A percentile compares a stretch with the other conserved stretches of the same genome.
Evolutionary conservation across 176 grass and related monocot species (phyloP).

Genomic region (Aegilops bicornis): DNA sequence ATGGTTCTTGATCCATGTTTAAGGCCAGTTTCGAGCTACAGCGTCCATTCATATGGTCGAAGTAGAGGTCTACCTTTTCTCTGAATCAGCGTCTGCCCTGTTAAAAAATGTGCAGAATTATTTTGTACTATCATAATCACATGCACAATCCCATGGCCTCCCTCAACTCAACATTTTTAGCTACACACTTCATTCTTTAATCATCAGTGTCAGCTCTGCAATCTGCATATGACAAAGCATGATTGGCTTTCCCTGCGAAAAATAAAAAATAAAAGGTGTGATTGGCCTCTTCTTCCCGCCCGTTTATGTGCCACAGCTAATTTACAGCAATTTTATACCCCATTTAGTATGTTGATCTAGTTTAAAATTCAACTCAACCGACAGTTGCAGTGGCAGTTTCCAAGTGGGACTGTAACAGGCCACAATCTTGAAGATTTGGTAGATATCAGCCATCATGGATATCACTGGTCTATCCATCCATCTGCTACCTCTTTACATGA

Average conservation of each 20-base stretch:
- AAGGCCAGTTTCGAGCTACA: conserved; percentile 11
- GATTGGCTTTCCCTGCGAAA: not conserved
- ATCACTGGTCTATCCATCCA: not conserved
- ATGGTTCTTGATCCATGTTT: conserved; percentile 5
- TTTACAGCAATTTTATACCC: not conserved
- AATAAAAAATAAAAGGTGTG: not conserved
- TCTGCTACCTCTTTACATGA: not conserved
- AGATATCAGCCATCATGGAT: not conserved
- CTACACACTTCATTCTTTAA: not conserved
- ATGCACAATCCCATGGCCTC: not conserved
- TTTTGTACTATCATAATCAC: conserved; percentile 17
- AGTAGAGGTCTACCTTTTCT: not conserved
- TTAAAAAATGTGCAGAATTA: not conserved
- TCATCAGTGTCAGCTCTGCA: not conserved
- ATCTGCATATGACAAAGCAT: not conserved
- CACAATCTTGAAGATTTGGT: not conserved
- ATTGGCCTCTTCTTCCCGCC: not conserved
- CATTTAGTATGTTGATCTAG: not conserved
- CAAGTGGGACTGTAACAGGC: not conserved
- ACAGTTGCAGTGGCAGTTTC: not conserved
- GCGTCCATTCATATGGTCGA: conserved; percentile 7
- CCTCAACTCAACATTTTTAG: not conserved
- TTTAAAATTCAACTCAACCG: not conserved
- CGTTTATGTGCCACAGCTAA: not conserved
- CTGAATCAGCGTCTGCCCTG: not conserved